These are phyloP conservation scores for Aristolochia californica DNA, from an alignment of 164 flowering plant genomes.

Conservation along the genomic window DNA sequence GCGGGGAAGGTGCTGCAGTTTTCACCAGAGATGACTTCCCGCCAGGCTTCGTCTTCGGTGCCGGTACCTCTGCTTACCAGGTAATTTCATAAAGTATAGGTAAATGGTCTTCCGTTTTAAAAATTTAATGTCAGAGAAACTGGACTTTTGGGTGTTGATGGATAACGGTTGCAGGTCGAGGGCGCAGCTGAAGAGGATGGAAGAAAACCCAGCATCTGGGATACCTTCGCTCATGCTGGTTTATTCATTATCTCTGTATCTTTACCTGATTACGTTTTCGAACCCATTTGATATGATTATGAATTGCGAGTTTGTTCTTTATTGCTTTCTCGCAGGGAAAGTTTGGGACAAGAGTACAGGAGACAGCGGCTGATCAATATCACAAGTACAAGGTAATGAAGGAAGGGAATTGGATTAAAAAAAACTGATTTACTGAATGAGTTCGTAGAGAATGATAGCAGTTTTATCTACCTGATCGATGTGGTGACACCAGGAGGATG, in stretches of 20 bases:
- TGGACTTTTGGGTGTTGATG: neutral
- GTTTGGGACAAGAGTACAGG: constrained; percentile 7
- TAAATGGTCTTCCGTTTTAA: too few relatives aligned
- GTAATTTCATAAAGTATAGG: neutral
- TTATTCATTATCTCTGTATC: neutral
- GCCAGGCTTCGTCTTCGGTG: constrained; percentile 13
- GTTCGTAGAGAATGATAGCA: too few relatives aligned
- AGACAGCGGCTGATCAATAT: constrained; percentile 12
- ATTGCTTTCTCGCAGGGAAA: constrained; percentile 8
- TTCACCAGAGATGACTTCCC: constrained; percentile 11
- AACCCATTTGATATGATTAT: neutral
- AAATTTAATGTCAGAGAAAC: too few relatives aligned
- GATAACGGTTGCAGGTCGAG: constrained; percentile 6
- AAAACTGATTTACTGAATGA: too few relatives aligned
- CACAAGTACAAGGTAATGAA: constrained; percentile 15
- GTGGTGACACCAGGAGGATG: constrained; percentile 16
- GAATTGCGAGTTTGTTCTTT: neutral
- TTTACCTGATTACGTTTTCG: neutral
- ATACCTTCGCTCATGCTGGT: constrained; percentile 12
- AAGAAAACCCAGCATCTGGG: constrained; percentile 17
- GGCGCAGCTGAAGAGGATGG: constrained; percentile 16
- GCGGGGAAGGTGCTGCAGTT: neutral
- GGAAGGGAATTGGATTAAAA: too few relatives aligned
- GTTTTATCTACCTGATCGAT: too few relatives aligned
- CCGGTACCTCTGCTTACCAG: constrained; percentile 12